These are phyloP conservation scores for Geranomyces michiganensis DNA, from an alignment of 192 early-diverging fungal species.

Conservation along the genomic window DNA sequence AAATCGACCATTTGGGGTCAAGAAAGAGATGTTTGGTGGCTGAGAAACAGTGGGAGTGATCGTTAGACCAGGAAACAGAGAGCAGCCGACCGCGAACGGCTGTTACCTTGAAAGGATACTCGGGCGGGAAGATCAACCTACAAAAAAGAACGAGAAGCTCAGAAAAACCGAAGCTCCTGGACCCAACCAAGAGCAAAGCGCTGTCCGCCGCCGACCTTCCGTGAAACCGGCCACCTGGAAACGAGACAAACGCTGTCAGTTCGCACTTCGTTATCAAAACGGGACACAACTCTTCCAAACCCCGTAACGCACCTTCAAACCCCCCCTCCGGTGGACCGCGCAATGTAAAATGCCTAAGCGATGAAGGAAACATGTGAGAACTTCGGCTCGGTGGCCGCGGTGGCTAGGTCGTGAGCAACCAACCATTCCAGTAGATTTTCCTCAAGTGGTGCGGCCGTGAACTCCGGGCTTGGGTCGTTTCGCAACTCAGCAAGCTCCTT, in stretches of 20 bases:
- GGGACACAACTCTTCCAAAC: constrained; percentile 48
- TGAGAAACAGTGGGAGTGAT: constrained; percentile 9
- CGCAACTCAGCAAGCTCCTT: constrained; percentile 75
- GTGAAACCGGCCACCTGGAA: constrained; percentile 52
- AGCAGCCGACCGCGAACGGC: background rate
- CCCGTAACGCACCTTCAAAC: constrained; percentile 74
- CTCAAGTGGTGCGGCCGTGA: constrained; percentile 76
- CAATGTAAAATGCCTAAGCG: constrained; percentile 81
- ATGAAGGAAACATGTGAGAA: constrained; percentile 72
- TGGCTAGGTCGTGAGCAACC: too few species aligned
- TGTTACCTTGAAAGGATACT: constrained; percentile 86
- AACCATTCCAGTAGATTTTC: constrained; percentile 93
- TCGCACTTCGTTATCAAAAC: background rate
- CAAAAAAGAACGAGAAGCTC: too few species aligned
- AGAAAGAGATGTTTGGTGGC: constrained; percentile 56
- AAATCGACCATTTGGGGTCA: constrained; percentile 76
- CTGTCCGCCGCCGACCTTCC: constrained; percentile 47
- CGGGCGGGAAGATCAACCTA: constrained; percentile 84
- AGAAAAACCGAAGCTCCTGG: too few species aligned
- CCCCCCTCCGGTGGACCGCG: constrained; percentile 84
- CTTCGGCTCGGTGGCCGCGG: constrained; percentile 67
- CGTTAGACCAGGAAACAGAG: background rate
- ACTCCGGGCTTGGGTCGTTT: constrained; percentile 70
- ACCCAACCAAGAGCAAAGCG: too few species aligned
- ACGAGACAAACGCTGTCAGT: background rate